Conservation (phyloP, 345 rosid species). For the Passiflora organensis region DNA sequence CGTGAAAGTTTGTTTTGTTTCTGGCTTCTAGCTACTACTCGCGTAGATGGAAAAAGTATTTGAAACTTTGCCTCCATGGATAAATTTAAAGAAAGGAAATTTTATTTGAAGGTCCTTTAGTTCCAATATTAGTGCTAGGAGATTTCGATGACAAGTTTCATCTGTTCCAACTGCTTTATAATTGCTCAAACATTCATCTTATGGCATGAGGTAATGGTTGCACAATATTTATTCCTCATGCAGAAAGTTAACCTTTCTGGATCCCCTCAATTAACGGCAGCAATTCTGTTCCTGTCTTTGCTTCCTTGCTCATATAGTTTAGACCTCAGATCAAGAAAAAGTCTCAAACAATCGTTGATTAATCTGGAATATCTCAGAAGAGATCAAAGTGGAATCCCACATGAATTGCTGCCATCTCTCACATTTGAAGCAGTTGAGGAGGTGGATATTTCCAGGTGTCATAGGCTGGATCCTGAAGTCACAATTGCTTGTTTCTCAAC, state of each 20-base stretch:
- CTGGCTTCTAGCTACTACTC: no score
- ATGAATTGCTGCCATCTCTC: conserved; percentile 24
- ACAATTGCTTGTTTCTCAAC: conserved; percentile 50
- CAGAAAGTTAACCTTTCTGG: conserved; percentile 70
- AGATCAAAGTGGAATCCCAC: conserved; percentile 21
- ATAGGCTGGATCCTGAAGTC: conserved; percentile 42
- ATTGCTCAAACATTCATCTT: background rate
- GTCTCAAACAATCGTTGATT: conserved; percentile 19
- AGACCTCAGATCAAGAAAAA: conserved; percentile 27
- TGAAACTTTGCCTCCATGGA: no score
- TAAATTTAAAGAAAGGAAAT: no score
- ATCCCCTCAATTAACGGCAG: conserved; percentile 54
- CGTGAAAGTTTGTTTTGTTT: no score
- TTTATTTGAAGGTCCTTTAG: no score
- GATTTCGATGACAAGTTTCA: background rate
- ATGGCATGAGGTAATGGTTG: conserved; percentile 2
- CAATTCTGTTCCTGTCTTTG: conserved; percentile 43
- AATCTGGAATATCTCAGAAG: conserved; percentile 26
- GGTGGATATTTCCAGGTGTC: conserved; percentile 69
- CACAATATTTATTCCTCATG: conserved; percentile 6
- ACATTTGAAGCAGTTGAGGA: conserved; percentile 49
- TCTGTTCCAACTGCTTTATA: background rate
- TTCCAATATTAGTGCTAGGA: no score
- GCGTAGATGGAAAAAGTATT: no score
- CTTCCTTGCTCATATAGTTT: conserved; percentile 31